Base-by-base conservation (phyloP, 495 filamentous ascomycete species). In the Tuber brumale region DNA sequence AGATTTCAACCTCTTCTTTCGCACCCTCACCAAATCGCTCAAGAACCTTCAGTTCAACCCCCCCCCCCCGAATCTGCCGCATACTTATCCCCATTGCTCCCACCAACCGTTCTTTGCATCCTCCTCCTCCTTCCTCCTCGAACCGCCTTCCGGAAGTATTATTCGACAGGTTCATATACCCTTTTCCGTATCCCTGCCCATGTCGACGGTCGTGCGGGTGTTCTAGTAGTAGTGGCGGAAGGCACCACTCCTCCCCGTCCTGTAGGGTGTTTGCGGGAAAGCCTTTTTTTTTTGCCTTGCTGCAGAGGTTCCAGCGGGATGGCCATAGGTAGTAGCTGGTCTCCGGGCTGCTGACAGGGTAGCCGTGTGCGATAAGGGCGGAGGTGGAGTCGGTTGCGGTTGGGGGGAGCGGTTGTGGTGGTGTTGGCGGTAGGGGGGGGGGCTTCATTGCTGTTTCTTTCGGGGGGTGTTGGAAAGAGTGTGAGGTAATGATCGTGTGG, bases 141-240 rank as follows among this genome's bases (percentile, higher is more conserved):
- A 75, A 27, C 19, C 23, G 16, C n/a, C 74, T 73, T 39, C 74
- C 74, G 5, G 69, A 31, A 31, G 61, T 72, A 57, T 39, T 75
- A 61, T 76, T 76, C 46, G 74, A 43, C 23, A 39, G 43, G 39
- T 76, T 72, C 72, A 76, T 76, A 0, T n/a, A 18, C 72, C 35
- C 48, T 41, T 76, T 16, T 42, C 72, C 4, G 73, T 74, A n/a
- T 42, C 9, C 74, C 1, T 43, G 10, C 9, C 72, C 19, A 76
- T 48, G 27, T 76, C 37, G 71, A 61, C 51, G 5, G 74, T 31
- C 72, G 75, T 76, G 72, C 71, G 43, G 35, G 74, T 72, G 14
- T 41, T 76, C 74, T 72, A 75, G 71, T 75, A 76, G 0, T 72
- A 75, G 42, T 61, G 42, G 71, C 74, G 72, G 71, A 75, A 76